A percentile compares a stretch with the other conserved stretches of the same genome.
Conservation (phyloP, 2,329 filamentous ascomycete genomes). For the Aureobasidium musti region DNA sequence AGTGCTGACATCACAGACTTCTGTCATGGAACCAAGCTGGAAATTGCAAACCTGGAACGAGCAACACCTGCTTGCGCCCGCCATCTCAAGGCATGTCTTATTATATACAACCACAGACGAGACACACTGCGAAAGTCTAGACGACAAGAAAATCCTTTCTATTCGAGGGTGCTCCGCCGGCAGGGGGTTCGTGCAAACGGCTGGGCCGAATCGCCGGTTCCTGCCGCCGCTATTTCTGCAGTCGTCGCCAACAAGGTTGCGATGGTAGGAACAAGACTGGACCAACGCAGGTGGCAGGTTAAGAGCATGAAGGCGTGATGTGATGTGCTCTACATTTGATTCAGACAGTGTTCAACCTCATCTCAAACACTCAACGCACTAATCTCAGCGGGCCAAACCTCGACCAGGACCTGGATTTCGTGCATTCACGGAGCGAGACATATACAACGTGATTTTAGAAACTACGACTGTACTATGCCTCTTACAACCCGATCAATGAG, state of each 20-base stretch:
- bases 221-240: constrained; percentile 27
- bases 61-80: constrained; percentile 24
- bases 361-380: background rate
- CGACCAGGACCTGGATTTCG: constrained; percentile 2
- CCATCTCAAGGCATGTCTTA: constrained; percentile 10
- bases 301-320: constrained; percentile 22
- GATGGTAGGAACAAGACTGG: constrained; percentile 14
- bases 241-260: constrained; percentile 15
- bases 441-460: background rate
- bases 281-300: constrained; percentile 8
- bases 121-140: background rate
- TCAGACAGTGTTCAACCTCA: constrained; percentile 6
- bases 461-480: background rate
- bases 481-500: no score
- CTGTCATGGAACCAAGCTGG: background rate
- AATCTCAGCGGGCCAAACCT: background rate
- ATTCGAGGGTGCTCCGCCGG: constrained; percentile 5
- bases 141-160: constrained; percentile 21
- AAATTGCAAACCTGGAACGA: constrained; percentile 23
- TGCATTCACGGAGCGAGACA: background rate
- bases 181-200: constrained; percentile 21
- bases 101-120: constrained; percentile 10
- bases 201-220: constrained; percentile 17
- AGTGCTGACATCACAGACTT: constrained; percentile 29
- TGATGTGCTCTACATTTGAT: constrained; percentile 14